Percentiles rank a stretch among this genome's conserved stretches.
These are phyloP conservation scores for Basidiobolus meristosporus DNA, from an alignment of 371 early-diverging fungal species.

Conservation along the genomic window DNA sequence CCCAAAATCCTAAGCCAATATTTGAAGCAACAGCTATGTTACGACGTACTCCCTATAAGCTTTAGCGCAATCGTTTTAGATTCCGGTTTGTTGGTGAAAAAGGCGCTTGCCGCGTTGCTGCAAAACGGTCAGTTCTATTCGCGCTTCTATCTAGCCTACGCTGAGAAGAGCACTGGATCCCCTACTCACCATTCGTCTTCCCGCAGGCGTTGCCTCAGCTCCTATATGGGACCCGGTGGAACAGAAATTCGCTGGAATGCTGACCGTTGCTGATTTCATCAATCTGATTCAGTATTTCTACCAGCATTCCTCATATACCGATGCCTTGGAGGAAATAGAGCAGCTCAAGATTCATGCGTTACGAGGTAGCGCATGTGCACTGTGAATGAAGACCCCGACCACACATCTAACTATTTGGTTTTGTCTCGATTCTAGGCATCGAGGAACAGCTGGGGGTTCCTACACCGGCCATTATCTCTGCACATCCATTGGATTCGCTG, in stretches of 20 bases:
- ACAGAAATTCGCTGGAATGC: slow-evolving; percentile 75
- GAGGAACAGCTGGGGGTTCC: slow-evolving; percentile 22
- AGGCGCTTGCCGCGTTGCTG: slow-evolving; percentile 75
- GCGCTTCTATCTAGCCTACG: too few species aligned
- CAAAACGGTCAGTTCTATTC: slow-evolving; percentile 72
- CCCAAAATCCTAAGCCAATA: too few species aligned
- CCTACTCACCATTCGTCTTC: neutral
- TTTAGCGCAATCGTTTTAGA: slow-evolving; percentile 84
- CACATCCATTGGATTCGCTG: slow-evolving; percentile 68
- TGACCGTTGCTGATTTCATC: slow-evolving; percentile 84
- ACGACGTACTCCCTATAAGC: slow-evolving; percentile 79
- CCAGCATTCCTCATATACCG: slow-evolving; percentile 49
- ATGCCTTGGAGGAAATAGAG: slow-evolving; percentile 69
- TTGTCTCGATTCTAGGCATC: slow-evolving; percentile 2
- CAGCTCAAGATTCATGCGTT: slow-evolving; percentile 55
- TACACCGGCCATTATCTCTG: slow-evolving; percentile 32
- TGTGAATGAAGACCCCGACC: too few species aligned
- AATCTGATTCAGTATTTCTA: slow-evolving; percentile 83
- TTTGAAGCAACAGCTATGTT: slow-evolving; percentile 58
- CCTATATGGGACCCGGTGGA: slow-evolving; percentile 73
- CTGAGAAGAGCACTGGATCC: too few species aligned
- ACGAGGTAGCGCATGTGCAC: slow-evolving; percentile 21
- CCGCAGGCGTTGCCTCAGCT: slow-evolving; percentile 74
- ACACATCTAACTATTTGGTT: too few species aligned
- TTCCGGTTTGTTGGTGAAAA: slow-evolving; percentile 72